These are phyloP conservation scores for Pseudogymnoascus verrucosus DNA, from an alignment of 2,329 filamentous ascomycete species.

Conservation along the genomic window DNA sequence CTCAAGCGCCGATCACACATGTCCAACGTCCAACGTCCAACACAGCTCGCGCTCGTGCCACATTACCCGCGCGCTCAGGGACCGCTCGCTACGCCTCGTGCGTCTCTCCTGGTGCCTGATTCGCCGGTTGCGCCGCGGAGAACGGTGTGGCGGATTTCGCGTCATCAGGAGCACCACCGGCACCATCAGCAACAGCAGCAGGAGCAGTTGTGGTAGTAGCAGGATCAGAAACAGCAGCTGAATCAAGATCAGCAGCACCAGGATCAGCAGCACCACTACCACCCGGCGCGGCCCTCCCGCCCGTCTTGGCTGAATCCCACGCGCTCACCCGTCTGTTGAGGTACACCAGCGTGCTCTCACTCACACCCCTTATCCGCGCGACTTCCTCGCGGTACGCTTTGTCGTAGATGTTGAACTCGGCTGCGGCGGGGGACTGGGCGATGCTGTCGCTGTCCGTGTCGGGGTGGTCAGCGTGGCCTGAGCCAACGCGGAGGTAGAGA, in stretches of 20 bases:
- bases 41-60: neutral
- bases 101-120: neutral
- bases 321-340: constrained; percentile 42
- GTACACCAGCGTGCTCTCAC: constrained; percentile 49
- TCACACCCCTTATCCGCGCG: constrained; percentile 54
- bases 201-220: neutral
- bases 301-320: neutral
- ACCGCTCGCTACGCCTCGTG: neutral
- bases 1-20: neutral
- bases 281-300: neutral
- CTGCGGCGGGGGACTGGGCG: constrained; percentile 75
- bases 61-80: neutral
- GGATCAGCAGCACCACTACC: neutral
- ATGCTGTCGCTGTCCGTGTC: constrained; percentile 43
- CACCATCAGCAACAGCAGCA: neutral
- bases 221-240: neutral
- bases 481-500: constrained; percentile 69
- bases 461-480: constrained; percentile 43
- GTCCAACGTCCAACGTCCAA: neutral
- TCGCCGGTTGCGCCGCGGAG: neutral
- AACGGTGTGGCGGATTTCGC: neutral
- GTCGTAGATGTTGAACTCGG: constrained; percentile 84
- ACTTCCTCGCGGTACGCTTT: constrained; percentile 79
- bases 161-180: neutral
- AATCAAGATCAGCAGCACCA: neutral